Conservation (phyloP, 768 basidiomycete genomes). For the Pholiota microspora region DNA sequence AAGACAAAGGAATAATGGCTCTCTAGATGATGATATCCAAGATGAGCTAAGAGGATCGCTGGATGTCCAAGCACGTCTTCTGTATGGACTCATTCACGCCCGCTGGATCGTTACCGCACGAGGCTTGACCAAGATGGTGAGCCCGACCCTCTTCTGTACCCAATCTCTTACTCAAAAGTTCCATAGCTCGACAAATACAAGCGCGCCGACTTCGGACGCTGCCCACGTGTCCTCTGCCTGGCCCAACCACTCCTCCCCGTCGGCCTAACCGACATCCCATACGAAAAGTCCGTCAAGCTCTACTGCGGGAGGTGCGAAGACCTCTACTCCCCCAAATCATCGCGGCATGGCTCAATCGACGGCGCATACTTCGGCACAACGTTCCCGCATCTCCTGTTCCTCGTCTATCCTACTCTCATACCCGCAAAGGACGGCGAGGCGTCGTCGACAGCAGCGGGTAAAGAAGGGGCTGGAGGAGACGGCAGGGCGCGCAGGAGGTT, state of each 20-base stretch:
- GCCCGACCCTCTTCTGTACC: slow-evolving; percentile 1
- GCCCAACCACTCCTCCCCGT: slow-evolving; percentile 94
- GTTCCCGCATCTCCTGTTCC: slow-evolving; percentile 95
- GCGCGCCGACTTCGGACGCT: slow-evolving; percentile 96
- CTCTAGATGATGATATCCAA: slow-evolving; percentile 86
- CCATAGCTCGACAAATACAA: slow-evolving; percentile 93
- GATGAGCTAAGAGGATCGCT: slow-evolving; percentile 91
- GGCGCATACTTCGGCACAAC: slow-evolving; percentile 99
- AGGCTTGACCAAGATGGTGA: slow-evolving; percentile 93
- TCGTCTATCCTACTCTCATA: slow-evolving; percentile 93
- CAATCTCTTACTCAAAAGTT: not conserved
- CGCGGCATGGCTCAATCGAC: slow-evolving; percentile 95
- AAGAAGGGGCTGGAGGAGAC: slow-evolving; percentile 24
- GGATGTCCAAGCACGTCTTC: slow-evolving; percentile 88
- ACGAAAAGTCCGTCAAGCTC: slow-evolving; percentile 98
- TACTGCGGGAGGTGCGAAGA: slow-evolving; percentile 99
- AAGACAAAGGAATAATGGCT: not conserved
- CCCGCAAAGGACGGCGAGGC: slow-evolving; percentile 38
- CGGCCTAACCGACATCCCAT: slow-evolving; percentile 95
- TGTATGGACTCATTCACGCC: slow-evolving; percentile 97
- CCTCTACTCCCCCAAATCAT: slow-evolving; percentile 96
- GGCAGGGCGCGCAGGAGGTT: slow-evolving; percentile 35
- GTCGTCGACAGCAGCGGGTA: slow-evolving; percentile 11
- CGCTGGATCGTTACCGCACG: slow-evolving; percentile 95
- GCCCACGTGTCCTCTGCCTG: slow-evolving; percentile 95